Conservation (phyloP, 2,329 filamentous ascomycete species). For the Periconia macrospinosa region DNA sequence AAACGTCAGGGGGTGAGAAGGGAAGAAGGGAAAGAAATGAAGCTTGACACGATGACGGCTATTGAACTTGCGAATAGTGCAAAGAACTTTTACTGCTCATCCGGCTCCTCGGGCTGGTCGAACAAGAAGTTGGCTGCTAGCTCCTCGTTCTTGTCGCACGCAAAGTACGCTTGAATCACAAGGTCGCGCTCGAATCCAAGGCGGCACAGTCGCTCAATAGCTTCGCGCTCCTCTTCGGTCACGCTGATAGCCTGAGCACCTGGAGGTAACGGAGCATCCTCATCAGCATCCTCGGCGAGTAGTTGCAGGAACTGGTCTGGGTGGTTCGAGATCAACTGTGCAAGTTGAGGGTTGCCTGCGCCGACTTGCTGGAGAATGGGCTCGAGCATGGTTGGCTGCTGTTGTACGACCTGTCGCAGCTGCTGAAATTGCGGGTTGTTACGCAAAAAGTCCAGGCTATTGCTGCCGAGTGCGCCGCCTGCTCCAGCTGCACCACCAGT, state of each 20-base stretch:
- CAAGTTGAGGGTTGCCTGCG: slow-evolving; percentile 90
- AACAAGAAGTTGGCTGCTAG: slow-evolving; percentile 97
- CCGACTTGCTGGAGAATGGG: slow-evolving; percentile 96
- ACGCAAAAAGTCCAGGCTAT: slow-evolving; percentile 89
- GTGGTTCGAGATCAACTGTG: slow-evolving; percentile 86
- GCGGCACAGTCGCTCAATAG: slow-evolving; percentile 91
- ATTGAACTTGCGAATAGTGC: no score
- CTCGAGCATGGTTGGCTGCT: slow-evolving; percentile 97
- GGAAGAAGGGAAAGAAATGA: not conserved
- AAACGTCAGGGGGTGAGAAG: not conserved
- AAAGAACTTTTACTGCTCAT: slow-evolving; percentile 44
- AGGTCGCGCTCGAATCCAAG: slow-evolving; percentile 91
- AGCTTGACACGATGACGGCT: not conserved
- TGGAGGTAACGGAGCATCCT: slow-evolving; percentile 81
- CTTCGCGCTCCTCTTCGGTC: slow-evolving; percentile 93
- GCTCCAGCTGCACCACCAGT: slow-evolving; percentile 57
- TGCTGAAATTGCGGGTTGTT: slow-evolving; percentile 98
- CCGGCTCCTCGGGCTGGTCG: slow-evolving; percentile 89
- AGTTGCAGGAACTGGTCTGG: slow-evolving; percentile 91
- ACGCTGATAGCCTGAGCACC: slow-evolving; percentile 88
- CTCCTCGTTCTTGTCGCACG: slow-evolving; percentile 99
- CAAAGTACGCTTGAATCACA: slow-evolving; percentile 97
- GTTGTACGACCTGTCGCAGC: slow-evolving; percentile 93
- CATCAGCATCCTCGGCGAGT: slow-evolving; percentile 83
- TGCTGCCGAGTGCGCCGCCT: slow-evolving; percentile 57